A percentile compares a stretch with the other conserved stretches of the same genome.
Evolutionary conservation across 225 moss, liverwort and hornwort genomes (phyloP).

Genomic region (Physcomitrium patens): DNA sequence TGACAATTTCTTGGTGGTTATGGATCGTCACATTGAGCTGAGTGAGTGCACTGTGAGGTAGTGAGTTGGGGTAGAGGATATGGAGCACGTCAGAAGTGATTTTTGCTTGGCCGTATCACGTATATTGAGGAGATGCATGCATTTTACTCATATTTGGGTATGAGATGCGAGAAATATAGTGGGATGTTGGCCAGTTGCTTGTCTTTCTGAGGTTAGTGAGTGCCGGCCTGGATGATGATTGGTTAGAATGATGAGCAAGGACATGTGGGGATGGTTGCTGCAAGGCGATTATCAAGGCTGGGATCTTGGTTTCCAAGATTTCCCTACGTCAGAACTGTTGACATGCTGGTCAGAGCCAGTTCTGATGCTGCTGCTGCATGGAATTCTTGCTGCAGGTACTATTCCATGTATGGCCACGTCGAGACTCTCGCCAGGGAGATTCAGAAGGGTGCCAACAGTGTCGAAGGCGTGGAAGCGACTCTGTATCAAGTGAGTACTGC

Average conservation of each 20-base stretch:
- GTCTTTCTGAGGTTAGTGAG: neutral
- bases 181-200: neutral
- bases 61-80: neutral
- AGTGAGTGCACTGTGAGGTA: neutral
- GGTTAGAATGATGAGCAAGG: neutral
- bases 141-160: neutral
- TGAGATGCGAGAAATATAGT: too few relatives aligned
- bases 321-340: neutral
- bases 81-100: neutral
- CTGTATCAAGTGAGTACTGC: slow-evolving; percentile 47
- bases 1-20: neutral
- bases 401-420: slow-evolving; percentile 66
- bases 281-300: neutral
- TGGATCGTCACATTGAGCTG: neutral
- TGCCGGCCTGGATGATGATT: neutral
- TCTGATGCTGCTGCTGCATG: neutral
- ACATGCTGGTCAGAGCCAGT: neutral
- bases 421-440: slow-evolving; percentile 53
- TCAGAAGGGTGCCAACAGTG: slow-evolving; percentile 54
- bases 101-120: too few relatives aligned
- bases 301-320: neutral
- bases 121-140: too few relatives aligned
- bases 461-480: slow-evolving; percentile 56
- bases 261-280: neutral
- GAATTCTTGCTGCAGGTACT: slow-evolving; percentile 38